These are phyloP conservation scores for Ascochyta clinopodiicola DNA, from an alignment of 2,329 filamentous ascomycete genomes.

Conservation along the genomic window DNA sequence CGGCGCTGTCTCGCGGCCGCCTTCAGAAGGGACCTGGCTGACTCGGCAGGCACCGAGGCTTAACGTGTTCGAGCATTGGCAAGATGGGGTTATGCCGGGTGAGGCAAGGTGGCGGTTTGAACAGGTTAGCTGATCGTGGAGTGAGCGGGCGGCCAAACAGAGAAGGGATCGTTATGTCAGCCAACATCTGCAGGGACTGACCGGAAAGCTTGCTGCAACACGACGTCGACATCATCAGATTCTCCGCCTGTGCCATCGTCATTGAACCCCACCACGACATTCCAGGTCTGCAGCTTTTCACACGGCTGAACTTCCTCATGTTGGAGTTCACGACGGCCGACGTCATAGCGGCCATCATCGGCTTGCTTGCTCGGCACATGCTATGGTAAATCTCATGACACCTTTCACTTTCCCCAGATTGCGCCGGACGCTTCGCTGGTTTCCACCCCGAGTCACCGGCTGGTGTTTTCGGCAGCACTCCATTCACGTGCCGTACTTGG, in stretches of 20 bases:
- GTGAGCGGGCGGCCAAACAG: constrained; percentile 10
- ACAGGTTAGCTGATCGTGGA: constrained; percentile 27
- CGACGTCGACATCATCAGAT: constrained; percentile 7
- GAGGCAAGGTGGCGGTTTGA: constrained; percentile 13
- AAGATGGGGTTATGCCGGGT: constrained; percentile 15
- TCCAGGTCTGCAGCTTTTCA: not conserved
- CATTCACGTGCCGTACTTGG: constrained; percentile 4
- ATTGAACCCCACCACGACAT: constrained; percentile 12
- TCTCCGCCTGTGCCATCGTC: constrained; percentile 7
- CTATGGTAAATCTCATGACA: not conserved
- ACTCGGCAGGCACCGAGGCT: constrained; percentile 27
- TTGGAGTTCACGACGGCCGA: not conserved
- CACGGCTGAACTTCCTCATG: constrained; percentile 11
- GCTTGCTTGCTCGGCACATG: constrained; percentile 5
- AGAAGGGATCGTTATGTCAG: constrained; percentile 17
- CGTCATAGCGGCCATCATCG: constrained; percentile 13
- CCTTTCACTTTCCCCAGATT: constrained; percentile 10
- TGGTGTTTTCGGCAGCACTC: constrained; percentile 2
- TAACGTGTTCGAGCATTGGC: constrained; percentile 21
- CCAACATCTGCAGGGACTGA: constrained; percentile 15
- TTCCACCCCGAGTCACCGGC: constrained; percentile 9
- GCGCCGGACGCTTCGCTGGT: constrained; percentile 2
- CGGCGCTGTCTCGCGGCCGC: constrained; percentile 19
- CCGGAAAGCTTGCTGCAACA: constrained; percentile 11
- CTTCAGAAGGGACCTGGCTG: constrained; percentile 15